Evolutionary conservation across 441 rosid species (phyloP).

Genomic region (Bruguiera hainesii): DNA sequence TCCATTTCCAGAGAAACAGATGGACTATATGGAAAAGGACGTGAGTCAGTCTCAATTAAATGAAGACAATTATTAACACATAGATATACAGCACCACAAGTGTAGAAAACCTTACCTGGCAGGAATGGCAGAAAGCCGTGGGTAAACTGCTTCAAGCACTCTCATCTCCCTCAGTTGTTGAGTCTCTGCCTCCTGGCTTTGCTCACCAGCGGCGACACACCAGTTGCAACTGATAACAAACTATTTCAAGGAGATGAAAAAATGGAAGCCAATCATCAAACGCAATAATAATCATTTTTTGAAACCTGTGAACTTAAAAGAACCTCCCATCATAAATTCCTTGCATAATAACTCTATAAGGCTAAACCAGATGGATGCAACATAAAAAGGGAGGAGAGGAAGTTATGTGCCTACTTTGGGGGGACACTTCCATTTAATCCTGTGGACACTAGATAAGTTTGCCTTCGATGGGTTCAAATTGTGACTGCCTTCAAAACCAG

Average conservation of each 20-base stretch:
- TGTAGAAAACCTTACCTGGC: constrained; percentile 36
- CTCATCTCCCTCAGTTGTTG: constrained; percentile 69
- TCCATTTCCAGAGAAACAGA: constrained; percentile 35
- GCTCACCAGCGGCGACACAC: constrained; percentile 84
- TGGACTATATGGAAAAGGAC: constrained; percentile 41
- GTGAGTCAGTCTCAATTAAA: constrained; percentile 1
- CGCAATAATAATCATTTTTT: no score
- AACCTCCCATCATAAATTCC: no score
- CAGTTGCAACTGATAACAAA: constrained; percentile 40
- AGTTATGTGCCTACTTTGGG: constrained; percentile 38
- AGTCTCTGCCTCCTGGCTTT: constrained; percentile 62
- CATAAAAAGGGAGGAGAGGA: neutral
- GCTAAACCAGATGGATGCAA: no score
- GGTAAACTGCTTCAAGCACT: constrained; percentile 83
- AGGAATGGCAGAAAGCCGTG: constrained; percentile 78
- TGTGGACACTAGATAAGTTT: constrained; percentile 23
- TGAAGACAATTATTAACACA: neutral
- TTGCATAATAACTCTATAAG: no score
- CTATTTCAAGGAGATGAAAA: constrained; percentile 31
- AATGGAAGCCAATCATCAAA: neutral
- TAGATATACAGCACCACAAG: neutral
- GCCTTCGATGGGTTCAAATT: constrained; percentile 16
- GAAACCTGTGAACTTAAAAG: no score
- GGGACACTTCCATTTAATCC: constrained; percentile 51
- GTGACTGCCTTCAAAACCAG: constrained; percentile 38